Base-by-base conservation (phyloP, 768 basidiomycete genomes). In the Boletus rubroflammeus region DNA sequence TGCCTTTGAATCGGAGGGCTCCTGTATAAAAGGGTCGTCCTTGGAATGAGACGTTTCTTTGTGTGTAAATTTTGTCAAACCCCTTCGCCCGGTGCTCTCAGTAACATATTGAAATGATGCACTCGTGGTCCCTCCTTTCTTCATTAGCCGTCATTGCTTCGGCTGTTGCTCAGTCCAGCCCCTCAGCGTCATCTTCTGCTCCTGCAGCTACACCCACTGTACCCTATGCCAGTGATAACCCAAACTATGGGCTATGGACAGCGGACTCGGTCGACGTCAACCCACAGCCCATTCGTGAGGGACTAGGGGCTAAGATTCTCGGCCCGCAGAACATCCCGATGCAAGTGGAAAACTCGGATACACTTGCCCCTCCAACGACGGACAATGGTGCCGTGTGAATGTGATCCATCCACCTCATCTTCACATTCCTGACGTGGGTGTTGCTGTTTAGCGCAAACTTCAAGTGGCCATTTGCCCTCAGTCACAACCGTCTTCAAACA, bases 381-480 rank as follows among this genome's bases (percentile, higher is more conserved):
- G 86, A 88, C 61, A 61, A 72, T 23, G 85, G 86, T 13, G 55
- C 54, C 23, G 71, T 88, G 76, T 73, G 52, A 46, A 75, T 60
- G 14, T 9, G 14, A 39, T 38, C 21, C 21, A 28, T 15, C 26
- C 15, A 7, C 45, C 40, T 42, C 26, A 7, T 42, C n/a, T 48
- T 31, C 48, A 14, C n/a, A 29, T 42, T 26, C n/a, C 38, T 56
- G 9, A 55, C 6, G 9, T 23, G 29, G 38, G 32, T 2, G 10
- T 39, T 6, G 6, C 19, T 4, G 2, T 29, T 29, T 49, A 77
- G 73, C 1, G 48, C 55, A 0, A 85, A 84, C 58, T 75, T 75
- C 56, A 86, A 85, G 60, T 86, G 85, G 85, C 79, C 84, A 0
- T 82, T 85, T 62, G 72, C 78, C 45, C 64, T 83, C 21, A 84